Evolutionary conservation across 306 rosid species (phyloP).

Genomic region (Fagus sylvatica): DNA sequence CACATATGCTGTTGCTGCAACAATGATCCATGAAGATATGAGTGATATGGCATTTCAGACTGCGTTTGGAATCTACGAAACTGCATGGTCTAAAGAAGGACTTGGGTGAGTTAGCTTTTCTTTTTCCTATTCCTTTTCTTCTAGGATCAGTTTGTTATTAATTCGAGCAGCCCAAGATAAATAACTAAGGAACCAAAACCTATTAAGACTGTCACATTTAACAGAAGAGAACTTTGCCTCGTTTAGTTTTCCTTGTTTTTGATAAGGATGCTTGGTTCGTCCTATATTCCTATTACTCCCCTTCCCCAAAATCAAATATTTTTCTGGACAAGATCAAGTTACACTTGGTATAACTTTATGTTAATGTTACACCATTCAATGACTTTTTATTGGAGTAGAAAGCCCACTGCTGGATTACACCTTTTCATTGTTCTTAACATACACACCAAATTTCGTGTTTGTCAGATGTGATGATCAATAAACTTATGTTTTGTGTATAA

Average conservation of each 20-base stretch:
- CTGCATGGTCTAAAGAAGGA: conserved; percentile 86
- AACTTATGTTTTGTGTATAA: no score
- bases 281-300: background rate
- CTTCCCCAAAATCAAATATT: no score
- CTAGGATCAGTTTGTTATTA: background rate
- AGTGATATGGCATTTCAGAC: conserved; percentile 79
- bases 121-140: background rate
- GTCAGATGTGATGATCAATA: no score
- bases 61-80: conserved; percentile 69
- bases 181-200: background rate
- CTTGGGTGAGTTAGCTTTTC: conserved; percentile 61
- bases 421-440: no score
- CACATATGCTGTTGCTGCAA: conserved; percentile 88
- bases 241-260: background rate
- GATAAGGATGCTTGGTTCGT: background rate
- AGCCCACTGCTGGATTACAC: no score
- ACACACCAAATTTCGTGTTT: no score
- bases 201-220: background rate
- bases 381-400: no score
- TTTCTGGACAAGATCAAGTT: no score
- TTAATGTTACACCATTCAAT: no score
- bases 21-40: conserved; percentile 92
- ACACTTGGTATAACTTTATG: no score
- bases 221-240: background rate
- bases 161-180: background rate